phyloP scores from a whole-genome alignment of 176 grass and related monocot genomes.

The Carex pumila region DNA sequence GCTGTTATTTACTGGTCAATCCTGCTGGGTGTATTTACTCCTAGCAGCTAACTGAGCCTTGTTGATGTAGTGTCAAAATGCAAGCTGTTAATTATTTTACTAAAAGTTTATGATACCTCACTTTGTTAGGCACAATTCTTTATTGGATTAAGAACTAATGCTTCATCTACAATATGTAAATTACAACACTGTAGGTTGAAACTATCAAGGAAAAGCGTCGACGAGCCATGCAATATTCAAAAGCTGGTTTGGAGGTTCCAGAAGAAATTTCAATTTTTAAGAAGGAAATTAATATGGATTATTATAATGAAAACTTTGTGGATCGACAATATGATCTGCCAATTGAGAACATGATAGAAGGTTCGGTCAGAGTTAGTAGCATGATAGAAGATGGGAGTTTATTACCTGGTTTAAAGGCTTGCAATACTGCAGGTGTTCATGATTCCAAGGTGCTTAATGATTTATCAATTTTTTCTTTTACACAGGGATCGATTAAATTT shows the following conservation, averaged over 20 bases:
- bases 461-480: not conserved
- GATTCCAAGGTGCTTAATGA: not conserved
- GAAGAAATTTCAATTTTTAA: slow-evolving; percentile 60
- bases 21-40: not conserved
- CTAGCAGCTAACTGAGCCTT: not conserved
- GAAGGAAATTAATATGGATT: slow-evolving; percentile 13
- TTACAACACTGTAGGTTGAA: slow-evolving; percentile 41
- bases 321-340: not conserved
- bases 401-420: not conserved
- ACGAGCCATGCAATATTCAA: slow-evolving; percentile 57
- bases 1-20: not conserved
- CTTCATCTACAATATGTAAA: not conserved
- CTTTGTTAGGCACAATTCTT: not conserved
- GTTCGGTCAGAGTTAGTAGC: not conserved
- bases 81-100: not conserved
- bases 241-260: slow-evolving; percentile 69
- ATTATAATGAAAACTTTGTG: slow-evolving; percentile 26
- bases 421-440: not conserved
- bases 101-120: not conserved
- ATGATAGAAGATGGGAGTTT: not conserved
- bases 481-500: not conserved
- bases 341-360: not conserved
- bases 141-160: not conserved
- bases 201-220: slow-evolving; percentile 81
- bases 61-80: not conserved